Conservation (phyloP, 2,329 filamentous ascomycete genomes). For the Diaporthe ampelina region DNA sequence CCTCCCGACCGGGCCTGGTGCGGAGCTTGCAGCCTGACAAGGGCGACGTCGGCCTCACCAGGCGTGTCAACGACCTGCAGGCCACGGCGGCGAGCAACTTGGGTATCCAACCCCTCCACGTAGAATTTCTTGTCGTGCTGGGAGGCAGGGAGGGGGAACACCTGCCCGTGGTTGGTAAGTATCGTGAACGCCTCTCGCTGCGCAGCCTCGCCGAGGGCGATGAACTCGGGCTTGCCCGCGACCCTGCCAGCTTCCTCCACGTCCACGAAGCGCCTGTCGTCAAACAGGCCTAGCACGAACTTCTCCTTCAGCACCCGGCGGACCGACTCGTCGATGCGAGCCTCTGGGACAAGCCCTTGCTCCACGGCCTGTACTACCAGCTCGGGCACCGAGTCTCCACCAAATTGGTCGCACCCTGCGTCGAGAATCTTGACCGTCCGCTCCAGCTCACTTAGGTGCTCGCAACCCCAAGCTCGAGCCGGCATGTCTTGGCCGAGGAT, state of each 20-base stretch:
- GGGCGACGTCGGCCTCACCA: slow-evolving; percentile 56
- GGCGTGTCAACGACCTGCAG: slow-evolving; percentile 52
- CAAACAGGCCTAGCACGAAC: slow-evolving; percentile 65
- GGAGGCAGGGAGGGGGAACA: neutral
- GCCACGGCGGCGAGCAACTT: slow-evolving; percentile 43
- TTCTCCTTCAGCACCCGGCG: slow-evolving; percentile 63
- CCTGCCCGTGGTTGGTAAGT: slow-evolving; percentile 43
- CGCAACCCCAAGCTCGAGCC: slow-evolving; percentile 64
- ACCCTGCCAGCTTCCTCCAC: slow-evolving; percentile 55
- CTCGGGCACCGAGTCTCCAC: slow-evolving; percentile 63
- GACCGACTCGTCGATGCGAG: slow-evolving; percentile 61
- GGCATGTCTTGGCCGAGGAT: slow-evolving; percentile 61
- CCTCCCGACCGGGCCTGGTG: slow-evolving; percentile 57
- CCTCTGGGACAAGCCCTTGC: slow-evolving; percentile 56
- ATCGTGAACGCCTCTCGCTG: slow-evolving; percentile 49
- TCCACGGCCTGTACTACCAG: slow-evolving; percentile 62
- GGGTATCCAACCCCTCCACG: slow-evolving; percentile 44
- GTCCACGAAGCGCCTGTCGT: slow-evolving; percentile 66
- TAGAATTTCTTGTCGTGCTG: slow-evolving; percentile 36
- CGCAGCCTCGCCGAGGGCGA: slow-evolving; percentile 52
- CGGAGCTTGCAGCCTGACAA: slow-evolving; percentile 56
- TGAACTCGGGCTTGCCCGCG: slow-evolving; percentile 61
- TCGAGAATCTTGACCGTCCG: slow-evolving; percentile 59
- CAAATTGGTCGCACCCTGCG: slow-evolving; percentile 66
- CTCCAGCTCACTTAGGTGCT: slow-evolving; percentile 58